A percentile compares a stretch with the other conserved stretches of the same genome.
Evolutionary conservation across 1,139 yeast genomes (phyloP).

Genomic region (Saccharomycopsis crataegensis): DNA sequence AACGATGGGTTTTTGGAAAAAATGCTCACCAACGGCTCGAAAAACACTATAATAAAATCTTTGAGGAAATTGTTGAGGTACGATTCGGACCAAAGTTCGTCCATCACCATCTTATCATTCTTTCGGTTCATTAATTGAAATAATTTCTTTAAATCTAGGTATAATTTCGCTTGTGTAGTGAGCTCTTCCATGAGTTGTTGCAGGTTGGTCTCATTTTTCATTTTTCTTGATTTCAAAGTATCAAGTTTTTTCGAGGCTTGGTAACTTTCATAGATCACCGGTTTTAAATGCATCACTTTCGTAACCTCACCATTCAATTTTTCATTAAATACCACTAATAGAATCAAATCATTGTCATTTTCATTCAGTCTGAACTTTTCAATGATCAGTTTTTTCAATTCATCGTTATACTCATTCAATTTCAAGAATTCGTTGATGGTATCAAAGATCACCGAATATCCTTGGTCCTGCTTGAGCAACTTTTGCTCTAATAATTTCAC

Average conservation of each 20-base stretch:
- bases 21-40: constrained; percentile 17
- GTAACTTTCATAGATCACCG: background rate
- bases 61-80: constrained; percentile 16
- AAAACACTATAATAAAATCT: constrained; percentile 17
- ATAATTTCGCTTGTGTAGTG: constrained; percentile 6
- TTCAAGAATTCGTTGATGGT: constrained; percentile 7
- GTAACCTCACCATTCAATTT: background rate
- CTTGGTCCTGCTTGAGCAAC: background rate
- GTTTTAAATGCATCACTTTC: background rate
- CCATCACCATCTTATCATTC: constrained; percentile 15
- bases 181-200: too few relatives aligned
- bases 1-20: constrained; percentile 13
- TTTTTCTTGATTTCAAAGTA: background rate
- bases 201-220: background rate
- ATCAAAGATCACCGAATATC: background rate
- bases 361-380: background rate
- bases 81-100: constrained; percentile 16
- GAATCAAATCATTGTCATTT: background rate
- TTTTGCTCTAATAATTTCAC: background rate
- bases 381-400: background rate
- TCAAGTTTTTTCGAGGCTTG: background rate
- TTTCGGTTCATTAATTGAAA: constrained; percentile 11
- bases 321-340: background rate
- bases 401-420: constrained; percentile 6
- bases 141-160: constrained; percentile 9